Evolutionary conservation across 495 filamentous ascomycete species (phyloP).

Genomic region (Acidomyces sp.): DNA sequence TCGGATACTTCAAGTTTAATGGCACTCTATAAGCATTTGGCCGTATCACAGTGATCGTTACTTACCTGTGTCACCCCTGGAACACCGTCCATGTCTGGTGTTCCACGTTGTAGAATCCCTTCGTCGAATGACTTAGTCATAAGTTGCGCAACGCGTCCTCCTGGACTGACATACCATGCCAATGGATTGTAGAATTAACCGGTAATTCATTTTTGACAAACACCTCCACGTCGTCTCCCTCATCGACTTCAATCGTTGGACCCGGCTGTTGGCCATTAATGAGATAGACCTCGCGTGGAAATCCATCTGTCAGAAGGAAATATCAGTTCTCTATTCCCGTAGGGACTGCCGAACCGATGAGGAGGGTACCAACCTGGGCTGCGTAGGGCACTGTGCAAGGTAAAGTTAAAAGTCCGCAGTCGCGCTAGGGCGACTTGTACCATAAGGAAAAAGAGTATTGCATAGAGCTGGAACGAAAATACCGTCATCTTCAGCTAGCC

Average conservation of each 20-base stretch:
- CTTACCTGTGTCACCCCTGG: constrained; percentile 7
- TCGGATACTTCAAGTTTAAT: constrained; percentile 1
- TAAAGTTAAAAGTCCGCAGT: too few relatives aligned
- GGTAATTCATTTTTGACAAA: constrained; percentile 1
- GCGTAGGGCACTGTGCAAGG: too few relatives aligned
- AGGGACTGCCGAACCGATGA: too few relatives aligned
- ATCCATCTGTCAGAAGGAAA: constrained; percentile 28
- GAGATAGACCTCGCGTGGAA: constrained; percentile 17
- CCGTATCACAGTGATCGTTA: not conserved
- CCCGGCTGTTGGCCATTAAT: constrained; percentile 45
- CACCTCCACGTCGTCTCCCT: constrained; percentile 28
- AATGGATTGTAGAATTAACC: constrained; percentile 7
- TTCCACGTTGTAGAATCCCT: constrained; percentile 10
- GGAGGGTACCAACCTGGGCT: too few relatives aligned
- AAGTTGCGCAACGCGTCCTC: not conserved
- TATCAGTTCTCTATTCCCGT: too few relatives aligned
- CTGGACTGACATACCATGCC: constrained; percentile 2
- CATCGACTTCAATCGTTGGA: constrained; percentile 38
- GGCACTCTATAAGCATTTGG: not conserved
- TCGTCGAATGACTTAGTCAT: not conserved
- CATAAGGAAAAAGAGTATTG: too few relatives aligned
- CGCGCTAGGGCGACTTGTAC: too few relatives aligned
- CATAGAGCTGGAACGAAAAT: too few relatives aligned
- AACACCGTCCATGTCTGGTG: constrained; percentile 11
- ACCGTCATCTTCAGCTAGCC: too few relatives aligned